Base-by-base conservation (phyloP, 1,284 basidiomycete species). In the Leccinum griseonigrum region DNA sequence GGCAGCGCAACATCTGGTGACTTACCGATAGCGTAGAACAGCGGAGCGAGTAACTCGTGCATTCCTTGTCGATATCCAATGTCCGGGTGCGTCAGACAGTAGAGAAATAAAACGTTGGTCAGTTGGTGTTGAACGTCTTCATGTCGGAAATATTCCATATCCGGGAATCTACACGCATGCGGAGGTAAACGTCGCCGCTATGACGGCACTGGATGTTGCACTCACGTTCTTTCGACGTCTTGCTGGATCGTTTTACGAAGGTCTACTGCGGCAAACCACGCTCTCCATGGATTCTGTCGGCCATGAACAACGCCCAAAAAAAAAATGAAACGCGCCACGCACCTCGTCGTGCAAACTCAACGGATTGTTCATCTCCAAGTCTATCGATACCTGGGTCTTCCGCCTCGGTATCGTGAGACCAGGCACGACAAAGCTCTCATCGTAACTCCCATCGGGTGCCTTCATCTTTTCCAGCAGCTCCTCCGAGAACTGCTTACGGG, bases 11-110 rank as follows among this genome's bases (percentile, higher is more conserved):
- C 40, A 40, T 28, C 28, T 36, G 13, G 43, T n/a, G 31, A 69
- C 75, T 65, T 67, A 76, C 75, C 75, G 53, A 94, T 81, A 1
- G 88, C 88, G 70, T 90, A 85, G 67, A 92, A 90, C 34, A 97
- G 75, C 0, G 92, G 90, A 1, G 94, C 95, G 7, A 97, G 83
- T 4, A 97, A 79, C 73, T 98, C 95, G 72, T 98, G 95, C 95
- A 98, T 97, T 55, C 95, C 95, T 82, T 97, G 91, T 34, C 95
- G 84, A 72, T 97, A 97, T 32, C 94, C 94, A 22, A 95, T 85
- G 56, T 88, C 82, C 1, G 90, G 85, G 74, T 95, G 86, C 70
- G 85, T 84, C 46, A 85, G 81, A 18, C 90, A 86, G 70, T 91
- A 92, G 22, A 97, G 77, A 74, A 94, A 96, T 16, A 98, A 80